These are phyloP conservation scores for Plasmodium gaboni DNA, from an alignment of 169 alveolate genomes.

Conservation along the genomic window DNA sequence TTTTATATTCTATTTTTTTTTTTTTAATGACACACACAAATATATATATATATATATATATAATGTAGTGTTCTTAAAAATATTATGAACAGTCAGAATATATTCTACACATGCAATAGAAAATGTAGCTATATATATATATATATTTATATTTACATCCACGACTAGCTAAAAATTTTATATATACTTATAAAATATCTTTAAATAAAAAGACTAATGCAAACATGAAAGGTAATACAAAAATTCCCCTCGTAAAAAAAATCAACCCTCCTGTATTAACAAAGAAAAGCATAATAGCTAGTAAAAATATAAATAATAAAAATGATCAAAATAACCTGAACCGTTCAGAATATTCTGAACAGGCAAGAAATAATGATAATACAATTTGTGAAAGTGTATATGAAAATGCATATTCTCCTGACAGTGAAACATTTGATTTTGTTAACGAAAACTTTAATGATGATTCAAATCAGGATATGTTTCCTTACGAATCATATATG, in stretches of 20 bases:
- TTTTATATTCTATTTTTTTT: too few species aligned
- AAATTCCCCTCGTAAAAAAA: background rate
- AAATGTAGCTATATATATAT: too few species aligned
- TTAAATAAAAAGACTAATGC: background rate
- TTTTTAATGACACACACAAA: too few species aligned
- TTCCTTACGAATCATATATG: conserved; percentile 15
- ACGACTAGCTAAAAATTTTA: too few species aligned
- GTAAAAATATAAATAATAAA: background rate
- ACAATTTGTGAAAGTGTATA: conserved; percentile 32
- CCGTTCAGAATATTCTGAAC: conserved; percentile 1
- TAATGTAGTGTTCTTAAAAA: too few species aligned
- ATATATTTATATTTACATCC: too few species aligned
- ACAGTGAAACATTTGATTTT: conserved; percentile 35
- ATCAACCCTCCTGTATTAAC: background rate
- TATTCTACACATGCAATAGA: too few species aligned
- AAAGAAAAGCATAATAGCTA: background rate
- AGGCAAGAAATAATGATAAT: conserved; percentile 7
- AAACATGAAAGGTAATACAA: background rate
- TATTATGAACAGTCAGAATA: too few species aligned
- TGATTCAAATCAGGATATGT: conserved; percentile 2
- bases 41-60: too few species aligned
- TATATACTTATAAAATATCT: too few species aligned
- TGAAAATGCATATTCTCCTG: conserved; percentile 7
- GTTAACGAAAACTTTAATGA: background rate
- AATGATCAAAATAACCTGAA: conserved; percentile 32